These are phyloP conservation scores for Calophaca sinica DNA, from an alignment of 306 rosid genomes.

Conservation along the genomic window DNA sequence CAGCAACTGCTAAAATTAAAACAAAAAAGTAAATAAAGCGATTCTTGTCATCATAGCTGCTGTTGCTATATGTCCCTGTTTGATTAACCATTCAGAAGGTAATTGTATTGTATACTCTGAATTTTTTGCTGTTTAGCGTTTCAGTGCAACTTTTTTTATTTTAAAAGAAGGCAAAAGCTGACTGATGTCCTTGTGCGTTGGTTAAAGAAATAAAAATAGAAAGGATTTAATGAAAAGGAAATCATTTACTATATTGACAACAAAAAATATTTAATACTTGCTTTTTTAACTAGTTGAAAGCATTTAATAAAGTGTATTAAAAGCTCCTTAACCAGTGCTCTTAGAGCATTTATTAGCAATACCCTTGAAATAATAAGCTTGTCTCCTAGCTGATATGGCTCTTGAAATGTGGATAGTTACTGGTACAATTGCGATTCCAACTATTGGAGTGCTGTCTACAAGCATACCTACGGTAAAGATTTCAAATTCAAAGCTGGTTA, in stretches of 20 bases:
- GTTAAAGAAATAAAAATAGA: neutral
- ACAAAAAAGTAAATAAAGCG: too few relatives aligned
- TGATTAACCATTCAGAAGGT: neutral
- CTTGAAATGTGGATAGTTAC: slow-evolving; percentile 66
- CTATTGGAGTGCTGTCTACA: slow-evolving; percentile 96
- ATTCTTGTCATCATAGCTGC: neutral
- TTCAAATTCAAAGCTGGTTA: slow-evolving; percentile 96
- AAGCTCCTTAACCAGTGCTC: neutral
- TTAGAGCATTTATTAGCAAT: slow-evolving; percentile 1
- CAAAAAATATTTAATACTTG: neutral
- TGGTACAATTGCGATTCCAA: slow-evolving; percentile 87
- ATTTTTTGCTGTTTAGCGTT: too few relatives aligned
- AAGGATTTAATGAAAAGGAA: neutral
- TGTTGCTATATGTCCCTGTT: slow-evolving; percentile 26
- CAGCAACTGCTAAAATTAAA: neutral
- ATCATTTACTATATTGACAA: neutral
- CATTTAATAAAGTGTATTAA: neutral
- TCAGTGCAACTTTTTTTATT: too few relatives aligned
- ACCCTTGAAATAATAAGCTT: slow-evolving; percentile 26
- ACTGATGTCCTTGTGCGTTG: neutral
- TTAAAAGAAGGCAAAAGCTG: neutral
- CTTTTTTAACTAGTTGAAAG: slow-evolving; percentile 23
- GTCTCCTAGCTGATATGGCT: slow-evolving; percentile 16
- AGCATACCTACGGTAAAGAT: slow-evolving; percentile 83
- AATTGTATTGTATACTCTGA: too few relatives aligned